Conservation (phyloP, 75 land plant genomes). For the Picea sitchensis region DNA sequence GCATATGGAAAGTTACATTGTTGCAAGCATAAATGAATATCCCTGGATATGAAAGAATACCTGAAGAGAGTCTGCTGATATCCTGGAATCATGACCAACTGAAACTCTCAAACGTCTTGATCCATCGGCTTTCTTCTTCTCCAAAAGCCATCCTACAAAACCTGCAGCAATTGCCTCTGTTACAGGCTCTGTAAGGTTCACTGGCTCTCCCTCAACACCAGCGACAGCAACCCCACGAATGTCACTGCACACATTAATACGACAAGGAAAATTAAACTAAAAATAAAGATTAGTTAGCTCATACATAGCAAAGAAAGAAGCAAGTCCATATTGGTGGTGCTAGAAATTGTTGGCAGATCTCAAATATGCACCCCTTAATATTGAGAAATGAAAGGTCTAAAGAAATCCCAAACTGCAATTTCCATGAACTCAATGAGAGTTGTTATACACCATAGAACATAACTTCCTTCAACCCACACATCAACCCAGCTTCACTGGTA, state of each 20-base stretch:
- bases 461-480: no score
- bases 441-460: not conserved
- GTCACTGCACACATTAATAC: slow-evolving; percentile 56
- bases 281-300: not conserved
- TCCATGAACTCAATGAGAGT: not conserved
- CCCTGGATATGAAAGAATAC: slow-evolving; percentile 22
- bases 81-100: slow-evolving; percentile 95
- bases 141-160: slow-evolving; percentile 85
- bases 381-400: not conserved
- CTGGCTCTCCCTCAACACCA: slow-evolving; percentile 95
- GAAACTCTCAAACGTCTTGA: slow-evolving; percentile 61
- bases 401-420: not conserved
- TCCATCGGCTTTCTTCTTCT: slow-evolving; percentile 59
- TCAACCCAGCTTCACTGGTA: not conserved
- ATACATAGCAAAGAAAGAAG: not conserved
- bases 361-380: no score
- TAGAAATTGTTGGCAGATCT: not conserved
- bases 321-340: not conserved
- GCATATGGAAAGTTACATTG: not conserved
- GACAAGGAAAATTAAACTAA: not conserved
- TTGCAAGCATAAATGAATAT: not conserved
- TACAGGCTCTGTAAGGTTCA: slow-evolving; percentile 82
- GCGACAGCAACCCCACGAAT: slow-evolving; percentile 93
- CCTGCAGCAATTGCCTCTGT: slow-evolving; percentile 93
- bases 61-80: slow-evolving; percentile 77